Conservation (phyloP, 768 basidiomycete species). For the Dacryopinax spathularia region DNA sequence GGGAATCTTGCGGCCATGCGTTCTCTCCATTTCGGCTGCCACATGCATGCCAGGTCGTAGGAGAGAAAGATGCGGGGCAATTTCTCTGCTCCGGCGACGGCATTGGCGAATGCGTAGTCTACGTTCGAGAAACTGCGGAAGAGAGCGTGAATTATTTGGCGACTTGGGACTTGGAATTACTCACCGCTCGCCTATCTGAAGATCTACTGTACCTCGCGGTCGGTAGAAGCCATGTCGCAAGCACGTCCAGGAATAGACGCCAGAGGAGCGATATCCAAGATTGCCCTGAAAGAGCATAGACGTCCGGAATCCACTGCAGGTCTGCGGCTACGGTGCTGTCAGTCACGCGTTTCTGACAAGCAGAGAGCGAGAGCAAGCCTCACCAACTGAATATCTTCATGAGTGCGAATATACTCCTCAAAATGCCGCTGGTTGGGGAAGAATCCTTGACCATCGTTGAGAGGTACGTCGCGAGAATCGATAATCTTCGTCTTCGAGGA, state of each 20-base stretch:
- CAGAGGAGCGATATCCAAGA: background rate
- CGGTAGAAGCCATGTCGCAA: constrained; percentile 12
- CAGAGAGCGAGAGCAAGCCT: background rate
- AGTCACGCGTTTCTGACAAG: background rate
- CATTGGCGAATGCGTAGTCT: background rate
- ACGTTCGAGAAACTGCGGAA: constrained; percentile 4
- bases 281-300: background rate
- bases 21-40: constrained; percentile 10
- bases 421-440: background rate
- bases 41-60: constrained; percentile 21
- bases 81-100: background rate
- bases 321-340: background rate
- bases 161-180: background rate
- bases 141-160: background rate
- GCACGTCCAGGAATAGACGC: constrained; percentile 5
- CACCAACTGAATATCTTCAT: background rate
- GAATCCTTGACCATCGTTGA: background rate
- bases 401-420: background rate
- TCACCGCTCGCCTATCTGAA: constrained; percentile 22
- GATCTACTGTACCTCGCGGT: constrained; percentile 17
- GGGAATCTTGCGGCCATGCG: constrained; percentile 9
- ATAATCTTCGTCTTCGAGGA: background rate
- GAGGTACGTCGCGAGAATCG: background rate
- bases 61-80: background rate
- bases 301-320: background rate